Evolutionary conservation across 495 filamentous ascomycete genomes (phyloP).

Genomic region (Penicillium mononematosum): DNA sequence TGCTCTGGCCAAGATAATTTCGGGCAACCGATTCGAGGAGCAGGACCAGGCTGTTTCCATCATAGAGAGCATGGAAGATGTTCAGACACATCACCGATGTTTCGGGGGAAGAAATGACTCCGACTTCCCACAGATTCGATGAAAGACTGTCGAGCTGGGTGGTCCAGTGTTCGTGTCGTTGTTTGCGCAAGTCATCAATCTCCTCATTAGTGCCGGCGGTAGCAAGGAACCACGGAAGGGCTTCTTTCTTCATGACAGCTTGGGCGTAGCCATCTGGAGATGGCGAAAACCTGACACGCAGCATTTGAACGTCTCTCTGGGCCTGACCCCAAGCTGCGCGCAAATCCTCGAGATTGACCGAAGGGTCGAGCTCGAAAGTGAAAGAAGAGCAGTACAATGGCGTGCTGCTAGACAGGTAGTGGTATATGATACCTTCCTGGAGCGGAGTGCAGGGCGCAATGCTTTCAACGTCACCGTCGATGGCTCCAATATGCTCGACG

Average conservation of each 20-base stretch:
- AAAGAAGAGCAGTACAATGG: slow-evolving; percentile 73
- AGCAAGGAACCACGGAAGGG: slow-evolving; percentile 49
- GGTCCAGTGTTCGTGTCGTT: slow-evolving; percentile 45
- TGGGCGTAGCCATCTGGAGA: slow-evolving; percentile 73
- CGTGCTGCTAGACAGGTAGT: slow-evolving; percentile 53
- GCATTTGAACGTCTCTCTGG: slow-evolving; percentile 51
- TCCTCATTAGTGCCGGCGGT: slow-evolving; percentile 22
- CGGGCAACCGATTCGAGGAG: slow-evolving; percentile 57
- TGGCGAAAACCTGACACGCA: slow-evolving; percentile 64
- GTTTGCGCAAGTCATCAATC: slow-evolving; percentile 26
- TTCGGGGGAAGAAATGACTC: slow-evolving; percentile 33
- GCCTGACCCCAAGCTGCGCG: slow-evolving; percentile 50
- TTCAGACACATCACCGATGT: slow-evolving; percentile 52
- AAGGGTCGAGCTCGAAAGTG: slow-evolving; percentile 48
- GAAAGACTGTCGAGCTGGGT: slow-evolving; percentile 27
- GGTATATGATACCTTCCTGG: slow-evolving; percentile 76
- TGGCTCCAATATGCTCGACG: slow-evolving; percentile 45
- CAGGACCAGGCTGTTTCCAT: slow-evolving; percentile 73
- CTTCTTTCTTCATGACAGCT: slow-evolving; percentile 51
- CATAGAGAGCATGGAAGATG: slow-evolving; percentile 86
- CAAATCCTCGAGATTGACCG: slow-evolving; percentile 44
- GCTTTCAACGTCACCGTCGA: slow-evolving; percentile 55
- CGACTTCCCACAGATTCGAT: slow-evolving; percentile 43
- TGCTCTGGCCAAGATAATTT: slow-evolving; percentile 31
- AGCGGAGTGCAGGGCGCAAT: slow-evolving; percentile 76